phyloP scores from a whole-genome alignment of 495 filamentous ascomycete genomes.

The Coniosporium apollinis region DNA sequence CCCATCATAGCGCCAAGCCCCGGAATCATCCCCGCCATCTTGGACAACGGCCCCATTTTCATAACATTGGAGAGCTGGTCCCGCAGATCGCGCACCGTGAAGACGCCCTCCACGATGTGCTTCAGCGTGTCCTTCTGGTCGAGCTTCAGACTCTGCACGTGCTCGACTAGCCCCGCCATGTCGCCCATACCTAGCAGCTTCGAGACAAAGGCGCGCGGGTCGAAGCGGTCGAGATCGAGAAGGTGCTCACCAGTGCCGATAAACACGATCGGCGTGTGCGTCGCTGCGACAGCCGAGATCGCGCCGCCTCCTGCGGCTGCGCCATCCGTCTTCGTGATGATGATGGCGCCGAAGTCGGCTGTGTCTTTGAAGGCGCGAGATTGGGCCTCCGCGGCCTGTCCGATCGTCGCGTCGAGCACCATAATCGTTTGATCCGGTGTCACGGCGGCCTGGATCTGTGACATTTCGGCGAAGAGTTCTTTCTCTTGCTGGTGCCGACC shows the following conservation, averaged over 20 bases:
- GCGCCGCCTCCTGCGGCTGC: conserved; percentile 90
- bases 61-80: conserved; percentile 96
- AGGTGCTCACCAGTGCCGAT: conserved; percentile 95
- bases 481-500: conserved; percentile 89
- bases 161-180: conserved; percentile 86
- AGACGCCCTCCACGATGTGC: conserved; percentile 90
- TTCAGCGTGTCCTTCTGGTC: conserved; percentile 99
- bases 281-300: conserved; percentile 95
- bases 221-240: conserved; percentile 85
- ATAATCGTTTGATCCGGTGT: conserved; percentile 95
- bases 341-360: conserved; percentile 94
- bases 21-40: conserved; percentile 98
- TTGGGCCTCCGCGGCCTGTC: conserved; percentile 87
- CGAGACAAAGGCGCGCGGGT: conserved; percentile 74
- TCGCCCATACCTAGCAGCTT: conserved; percentile 96
- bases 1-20: conserved; percentile 84
- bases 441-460: conserved; percentile 84
- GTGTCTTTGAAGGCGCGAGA: conserved; percentile 94
- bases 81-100: conserved; percentile 84
- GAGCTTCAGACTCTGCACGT: conserved; percentile 90
- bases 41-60: conserved; percentile 97
- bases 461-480: conserved; percentile 94
- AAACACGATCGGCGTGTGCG: conserved; percentile 92
- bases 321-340: conserved; percentile 97
- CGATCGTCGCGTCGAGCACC: conserved; percentile 91